Percentiles rank a stretch among this genome's conserved stretches.
Evolutionary conservation across 768 basidiomycete species (phyloP).

Genomic region (Tulasnella calospora): DNA sequence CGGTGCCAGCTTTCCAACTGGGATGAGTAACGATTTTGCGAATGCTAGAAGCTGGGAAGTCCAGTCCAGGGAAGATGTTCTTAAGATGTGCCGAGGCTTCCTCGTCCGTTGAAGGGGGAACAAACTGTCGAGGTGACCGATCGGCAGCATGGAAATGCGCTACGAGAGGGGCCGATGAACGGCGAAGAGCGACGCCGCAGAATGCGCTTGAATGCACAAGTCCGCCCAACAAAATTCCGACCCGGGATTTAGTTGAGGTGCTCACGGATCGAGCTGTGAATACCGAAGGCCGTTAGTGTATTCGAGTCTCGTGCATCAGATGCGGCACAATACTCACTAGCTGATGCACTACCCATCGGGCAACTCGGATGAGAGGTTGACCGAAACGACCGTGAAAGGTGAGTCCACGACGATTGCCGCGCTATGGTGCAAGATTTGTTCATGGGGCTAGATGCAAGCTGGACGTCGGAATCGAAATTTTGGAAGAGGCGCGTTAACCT

Average conservation of each 20-base stretch:
- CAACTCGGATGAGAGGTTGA: not conserved
- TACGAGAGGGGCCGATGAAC: not conserved
- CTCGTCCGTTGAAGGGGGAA: constrained; percentile 18
- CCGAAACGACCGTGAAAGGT: constrained; percentile 2
- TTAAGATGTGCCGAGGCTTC: constrained; percentile 52
- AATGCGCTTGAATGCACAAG: not conserved
- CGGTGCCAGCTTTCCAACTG: constrained; percentile 59
- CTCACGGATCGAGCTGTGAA: not conserved
- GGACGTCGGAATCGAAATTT: constrained; percentile 1
- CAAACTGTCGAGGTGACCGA: constrained; percentile 3
- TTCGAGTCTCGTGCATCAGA: not conserved
- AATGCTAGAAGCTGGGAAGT: constrained; percentile 63
- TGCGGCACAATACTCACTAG: not conserved
- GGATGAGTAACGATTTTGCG: constrained; percentile 67
- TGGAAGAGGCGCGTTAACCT: not conserved
- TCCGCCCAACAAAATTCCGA: not conserved
- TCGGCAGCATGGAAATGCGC: constrained; percentile 18
- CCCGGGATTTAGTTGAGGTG: not conserved
- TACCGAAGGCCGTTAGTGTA: not conserved
- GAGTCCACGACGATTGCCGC: not conserved
- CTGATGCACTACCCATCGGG: not conserved
- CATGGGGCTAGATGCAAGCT: not conserved
- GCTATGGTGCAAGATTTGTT: not conserved
- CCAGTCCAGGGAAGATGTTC: constrained; percentile 43
- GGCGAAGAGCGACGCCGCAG: not conserved